Base-by-base conservation (phyloP, 495 filamentous ascomycete genomes). In the Xylaria grammica region DNA sequence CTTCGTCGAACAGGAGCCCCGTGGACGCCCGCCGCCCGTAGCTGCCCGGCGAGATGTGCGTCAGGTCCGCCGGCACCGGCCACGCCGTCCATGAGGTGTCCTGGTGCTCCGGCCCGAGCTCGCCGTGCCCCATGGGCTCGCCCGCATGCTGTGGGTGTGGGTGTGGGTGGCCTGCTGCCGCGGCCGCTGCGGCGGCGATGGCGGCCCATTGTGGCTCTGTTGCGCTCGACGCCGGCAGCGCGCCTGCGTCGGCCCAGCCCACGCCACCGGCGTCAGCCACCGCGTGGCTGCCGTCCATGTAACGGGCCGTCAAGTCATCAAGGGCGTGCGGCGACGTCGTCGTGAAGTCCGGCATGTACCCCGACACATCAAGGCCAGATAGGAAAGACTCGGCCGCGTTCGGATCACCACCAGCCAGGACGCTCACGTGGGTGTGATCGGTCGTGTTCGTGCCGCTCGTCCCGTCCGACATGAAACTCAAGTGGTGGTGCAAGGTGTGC, bases 391-490 rank as follows among this genome's bases (percentile, higher is more conserved):
- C 68, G 6, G n/a, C 29, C 15, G 68, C 24, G 30, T n/a, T 45
- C 4, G 32, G 26, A 17, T 44, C 52, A 5, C 34, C 49, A 13
- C 34, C 29, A 4, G 38, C 27, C 9, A 66, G 55, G 0, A 66
- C 42, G 22, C 48, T 45, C 8, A 36, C 60, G 15, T 62, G 50
- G 29, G 48, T 54, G 42, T 63, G 60, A 24, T 63, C 60, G 2
- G 50, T 55, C 1, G 29, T 53, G 29, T 34, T 48, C 17, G 65
- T 48, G 34, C 57, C 59, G 45, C 54, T 62, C n/a, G 67, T 60
- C 13, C 55, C 56, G 36, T 71, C 71, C 0, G 71, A 69, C 42
- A 73, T 69, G 65, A 69, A 73, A 38, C 68, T 66, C 3, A 73
- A 59, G 15, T 73, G 71, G 32, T 73, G 71, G 20, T 73, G 66